Evolutionary conservation across 768 basidiomycete genomes (phyloP).

Genomic region (Megacollybia marginata): DNA sequence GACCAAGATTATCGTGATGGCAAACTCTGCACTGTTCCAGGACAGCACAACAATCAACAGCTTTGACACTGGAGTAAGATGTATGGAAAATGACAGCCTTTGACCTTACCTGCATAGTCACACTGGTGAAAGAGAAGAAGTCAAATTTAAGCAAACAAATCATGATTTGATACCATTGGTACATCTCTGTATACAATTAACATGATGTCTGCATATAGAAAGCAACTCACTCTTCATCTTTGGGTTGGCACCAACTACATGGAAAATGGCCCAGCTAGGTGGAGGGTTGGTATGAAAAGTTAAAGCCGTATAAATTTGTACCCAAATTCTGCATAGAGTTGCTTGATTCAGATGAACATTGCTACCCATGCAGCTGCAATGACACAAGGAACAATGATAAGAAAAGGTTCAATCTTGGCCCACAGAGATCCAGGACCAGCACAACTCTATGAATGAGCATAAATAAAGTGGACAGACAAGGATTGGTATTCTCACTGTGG

Average conservation of each 20-base stretch:
- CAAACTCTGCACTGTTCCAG: slow-evolving; percentile 65
- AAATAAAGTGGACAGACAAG: neutral
- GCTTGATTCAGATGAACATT: slow-evolving; percentile 60
- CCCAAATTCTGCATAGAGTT: slow-evolving; percentile 81
- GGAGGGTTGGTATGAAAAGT: neutral
- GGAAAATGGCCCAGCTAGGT: slow-evolving; percentile 82
- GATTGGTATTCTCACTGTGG: slow-evolving; percentile 29
- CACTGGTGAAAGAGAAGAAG: slow-evolving; percentile 82
- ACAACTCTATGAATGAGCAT: slow-evolving; percentile 30
- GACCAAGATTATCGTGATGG: slow-evolving; percentile 75
- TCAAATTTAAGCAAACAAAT: slow-evolving; percentile 86
- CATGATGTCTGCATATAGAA: neutral
- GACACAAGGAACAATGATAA: slow-evolving; percentile 66
- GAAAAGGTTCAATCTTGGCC: slow-evolving; percentile 51
- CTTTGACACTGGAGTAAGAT: slow-evolving; percentile 25
- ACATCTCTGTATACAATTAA: slow-evolving; percentile 54
- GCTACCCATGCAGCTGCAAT: slow-evolving; percentile 61
- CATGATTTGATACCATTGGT: slow-evolving; percentile 82
- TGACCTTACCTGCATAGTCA: slow-evolving; percentile 70
- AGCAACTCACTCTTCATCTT: slow-evolving; percentile 67
- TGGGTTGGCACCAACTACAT: slow-evolving; percentile 80
- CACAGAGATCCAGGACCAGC: slow-evolving; percentile 50
- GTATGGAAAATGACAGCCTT: neutral
- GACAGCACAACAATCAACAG: slow-evolving; percentile 74
- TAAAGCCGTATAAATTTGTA: slow-evolving; percentile 23